Conservation (phyloP, 331 rosid species). For the Telfairia occidentalis region DNA sequence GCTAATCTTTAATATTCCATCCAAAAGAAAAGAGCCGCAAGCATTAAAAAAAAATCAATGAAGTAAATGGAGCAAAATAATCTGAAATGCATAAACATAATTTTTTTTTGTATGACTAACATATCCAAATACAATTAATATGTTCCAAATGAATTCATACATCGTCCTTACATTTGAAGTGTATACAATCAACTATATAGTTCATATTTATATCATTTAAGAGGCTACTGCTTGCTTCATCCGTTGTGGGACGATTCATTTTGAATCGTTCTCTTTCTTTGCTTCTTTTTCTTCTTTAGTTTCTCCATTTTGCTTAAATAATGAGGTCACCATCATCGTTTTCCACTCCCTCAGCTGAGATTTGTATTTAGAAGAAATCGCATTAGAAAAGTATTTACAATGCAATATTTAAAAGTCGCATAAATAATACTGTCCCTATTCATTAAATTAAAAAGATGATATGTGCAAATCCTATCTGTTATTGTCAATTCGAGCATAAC, state of each 20-base stretch:
- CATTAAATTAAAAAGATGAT: background rate
- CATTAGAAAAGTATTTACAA: background rate
- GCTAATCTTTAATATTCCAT: no score
- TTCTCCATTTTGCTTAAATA: slow-evolving; percentile 6
- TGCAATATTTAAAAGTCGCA: background rate
- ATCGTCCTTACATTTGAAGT: no score
- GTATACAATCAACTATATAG: no score
- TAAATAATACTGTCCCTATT: background rate
- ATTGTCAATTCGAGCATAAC: no score
- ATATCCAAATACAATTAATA: no score
- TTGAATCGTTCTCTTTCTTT: slow-evolving; percentile 5
- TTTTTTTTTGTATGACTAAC: background rate
- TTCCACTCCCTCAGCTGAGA: slow-evolving; percentile 32
- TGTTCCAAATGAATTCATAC: no score
- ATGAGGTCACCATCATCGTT: slow-evolving; percentile 19
- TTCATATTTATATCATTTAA: background rate
- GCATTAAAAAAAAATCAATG: no score
- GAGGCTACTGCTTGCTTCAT: background rate
- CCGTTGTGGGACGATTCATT: background rate
- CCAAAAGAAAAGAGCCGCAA: no score
- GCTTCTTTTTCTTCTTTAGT: background rate
- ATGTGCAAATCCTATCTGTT: no score
- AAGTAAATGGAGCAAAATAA: no score
- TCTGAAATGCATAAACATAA: no score
- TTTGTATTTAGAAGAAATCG: background rate